Percentiles rank a stretch among this genome's conserved stretches.
These are phyloP conservation scores for Quercus alba DNA, from an alignment of 306 rosid genomes.

Conservation along the genomic window DNA sequence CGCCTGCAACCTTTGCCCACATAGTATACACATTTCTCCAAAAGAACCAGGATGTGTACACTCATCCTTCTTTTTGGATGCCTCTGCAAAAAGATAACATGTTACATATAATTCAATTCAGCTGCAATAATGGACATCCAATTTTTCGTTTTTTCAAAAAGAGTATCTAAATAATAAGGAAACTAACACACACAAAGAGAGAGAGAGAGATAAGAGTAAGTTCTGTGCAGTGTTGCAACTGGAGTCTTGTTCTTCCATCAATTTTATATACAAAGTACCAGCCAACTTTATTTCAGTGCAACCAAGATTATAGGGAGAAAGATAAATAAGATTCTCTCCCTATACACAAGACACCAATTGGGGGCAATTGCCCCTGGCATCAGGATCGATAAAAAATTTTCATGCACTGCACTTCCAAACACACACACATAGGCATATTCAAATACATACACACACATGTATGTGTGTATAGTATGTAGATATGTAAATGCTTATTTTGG, in stretches of 20 bases:
- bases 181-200: background rate
- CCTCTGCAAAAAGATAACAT: constrained; percentile 37
- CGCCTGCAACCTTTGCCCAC: constrained; percentile 68
- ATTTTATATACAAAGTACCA: no score
- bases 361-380: background rate
- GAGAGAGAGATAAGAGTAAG: background rate
- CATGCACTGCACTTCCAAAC: background rate
- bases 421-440: background rate
- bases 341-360: background rate
- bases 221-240: background rate
- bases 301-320: no score
- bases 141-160: background rate
- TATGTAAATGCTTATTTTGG: background rate
- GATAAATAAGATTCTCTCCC: background rate
- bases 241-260: no score
- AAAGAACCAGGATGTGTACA: constrained; percentile 84
- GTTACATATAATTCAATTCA: background rate
- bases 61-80: constrained; percentile 28
- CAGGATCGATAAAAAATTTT: background rate
- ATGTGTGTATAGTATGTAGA: background rate
- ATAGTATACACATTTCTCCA: constrained; percentile 65
- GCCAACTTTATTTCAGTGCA: no score
- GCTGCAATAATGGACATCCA: background rate
- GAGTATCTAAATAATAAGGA: background rate
- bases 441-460: background rate